Evolutionary conservation across 2,329 filamentous ascomycete genomes (phyloP).

Genomic region (Penicillium rolfsii): DNA sequence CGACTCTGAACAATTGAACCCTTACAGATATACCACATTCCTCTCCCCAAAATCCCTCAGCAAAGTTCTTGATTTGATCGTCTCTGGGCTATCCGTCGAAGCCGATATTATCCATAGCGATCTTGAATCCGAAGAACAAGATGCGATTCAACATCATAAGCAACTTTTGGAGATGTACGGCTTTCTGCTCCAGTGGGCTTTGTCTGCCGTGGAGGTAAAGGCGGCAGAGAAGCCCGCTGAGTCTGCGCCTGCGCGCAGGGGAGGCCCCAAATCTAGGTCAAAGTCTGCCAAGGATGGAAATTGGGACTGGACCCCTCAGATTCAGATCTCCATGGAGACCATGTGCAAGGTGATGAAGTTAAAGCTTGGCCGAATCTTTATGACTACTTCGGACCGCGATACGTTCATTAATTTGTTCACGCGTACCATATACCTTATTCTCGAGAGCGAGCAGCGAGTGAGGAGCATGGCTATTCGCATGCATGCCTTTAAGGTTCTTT

Average conservation of each 20-base stretch:
- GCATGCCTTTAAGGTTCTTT: conserved; percentile 96
- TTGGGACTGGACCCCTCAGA: conserved; percentile 88
- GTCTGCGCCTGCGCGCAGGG: conserved; percentile 70
- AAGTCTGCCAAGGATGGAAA: conserved; percentile 70
- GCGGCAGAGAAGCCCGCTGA: conserved; percentile 84
- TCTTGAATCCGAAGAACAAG: conserved; percentile 89
- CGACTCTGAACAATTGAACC: conserved; percentile 65
- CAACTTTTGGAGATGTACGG: conserved; percentile 90
- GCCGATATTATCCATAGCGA: conserved; percentile 84
- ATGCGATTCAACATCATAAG: conserved; percentile 83
- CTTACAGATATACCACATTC: conserved; percentile 76
- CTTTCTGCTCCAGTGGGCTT: conserved; percentile 92
- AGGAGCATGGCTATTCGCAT: conserved; percentile 89
- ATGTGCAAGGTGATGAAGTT: conserved; percentile 97
- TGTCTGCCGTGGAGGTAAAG: conserved; percentile 91
- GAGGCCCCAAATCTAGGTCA: conserved; percentile 76
- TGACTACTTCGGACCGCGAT: conserved; percentile 94
- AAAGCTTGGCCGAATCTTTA: conserved; percentile 88
- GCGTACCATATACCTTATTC: conserved; percentile 85
- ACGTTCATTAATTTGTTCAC: conserved; percentile 93
- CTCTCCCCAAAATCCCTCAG: conserved; percentile 81
- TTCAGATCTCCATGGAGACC: conserved; percentile 84
- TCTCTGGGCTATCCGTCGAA: conserved; percentile 81
- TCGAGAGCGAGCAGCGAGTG: conserved; percentile 90
- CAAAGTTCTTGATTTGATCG: conserved; percentile 89